Percentiles rank a stretch among this genome's conserved stretches.
Conservation (phyloP, 2,329 filamentous ascomycete species). For the Beauveria brongniartii region DNA sequence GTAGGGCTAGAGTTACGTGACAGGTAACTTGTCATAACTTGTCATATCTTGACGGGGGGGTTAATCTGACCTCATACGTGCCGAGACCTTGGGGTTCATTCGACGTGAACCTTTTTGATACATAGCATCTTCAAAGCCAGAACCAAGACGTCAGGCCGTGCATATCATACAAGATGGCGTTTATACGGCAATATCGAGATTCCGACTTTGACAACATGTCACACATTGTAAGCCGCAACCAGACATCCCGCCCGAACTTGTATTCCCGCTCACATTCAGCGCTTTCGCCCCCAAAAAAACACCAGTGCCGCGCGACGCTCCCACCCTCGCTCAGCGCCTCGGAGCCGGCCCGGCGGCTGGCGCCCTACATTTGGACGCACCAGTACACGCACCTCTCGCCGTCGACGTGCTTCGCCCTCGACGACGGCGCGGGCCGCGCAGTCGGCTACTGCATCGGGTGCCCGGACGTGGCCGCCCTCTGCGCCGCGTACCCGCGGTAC, state of each 20-base stretch:
- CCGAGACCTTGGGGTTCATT: too few relatives aligned
- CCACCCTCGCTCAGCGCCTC: slow-evolving; percentile 32
- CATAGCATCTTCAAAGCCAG: not conserved
- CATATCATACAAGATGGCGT: slow-evolving; percentile 29
- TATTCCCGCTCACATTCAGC: too few relatives aligned
- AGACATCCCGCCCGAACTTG: not conserved
- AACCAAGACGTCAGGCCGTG: not conserved
- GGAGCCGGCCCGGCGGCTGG: slow-evolving; percentile 26
- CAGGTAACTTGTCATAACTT: not conserved
- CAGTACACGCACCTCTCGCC: slow-evolving; percentile 40
- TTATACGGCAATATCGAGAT: slow-evolving; percentile 33
- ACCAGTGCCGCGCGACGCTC: slow-evolving; percentile 40
- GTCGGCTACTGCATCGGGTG: slow-evolving; percentile 44
- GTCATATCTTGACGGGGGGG: not conserved
- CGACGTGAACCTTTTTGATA: not conserved
- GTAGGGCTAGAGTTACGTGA: not conserved
- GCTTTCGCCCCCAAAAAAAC: not conserved
- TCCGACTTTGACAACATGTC: slow-evolving; percentile 33
- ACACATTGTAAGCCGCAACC: slow-evolving; percentile 28
- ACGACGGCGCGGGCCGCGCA: slow-evolving; percentile 34
- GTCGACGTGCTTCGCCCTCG: slow-evolving; percentile 37
- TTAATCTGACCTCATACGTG: not conserved
- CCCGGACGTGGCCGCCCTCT: slow-evolving; percentile 34
- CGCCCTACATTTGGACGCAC: slow-evolving; percentile 44
- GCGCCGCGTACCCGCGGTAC: slow-evolving; percentile 31